Conservation (phyloP, 768 basidiomycete species). For the Pisolithus sp. region DNA sequence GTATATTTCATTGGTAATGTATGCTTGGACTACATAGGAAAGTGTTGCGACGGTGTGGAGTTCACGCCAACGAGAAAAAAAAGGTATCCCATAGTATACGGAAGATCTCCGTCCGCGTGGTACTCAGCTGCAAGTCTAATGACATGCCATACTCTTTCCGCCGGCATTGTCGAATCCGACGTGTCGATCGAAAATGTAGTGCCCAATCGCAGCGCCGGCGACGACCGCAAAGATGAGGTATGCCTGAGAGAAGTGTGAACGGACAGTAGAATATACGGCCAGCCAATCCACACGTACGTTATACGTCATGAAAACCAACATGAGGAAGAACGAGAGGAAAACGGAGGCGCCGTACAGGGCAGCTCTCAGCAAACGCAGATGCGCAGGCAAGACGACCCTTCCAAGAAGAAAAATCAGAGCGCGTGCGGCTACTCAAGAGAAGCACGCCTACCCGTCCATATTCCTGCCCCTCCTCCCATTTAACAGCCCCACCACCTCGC, state of each 20-base stretch:
- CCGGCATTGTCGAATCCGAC: constrained; percentile 51
- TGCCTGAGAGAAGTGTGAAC: constrained; percentile 41
- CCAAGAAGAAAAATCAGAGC: not conserved
- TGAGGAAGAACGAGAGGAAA: constrained; percentile 82
- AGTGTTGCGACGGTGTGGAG: too few species aligned
- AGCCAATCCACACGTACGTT: constrained; percentile 50
- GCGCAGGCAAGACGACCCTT: constrained; percentile 46
- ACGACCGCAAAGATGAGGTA: constrained; percentile 83
- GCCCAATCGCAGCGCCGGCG: constrained; percentile 74
- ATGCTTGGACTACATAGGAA: too few species aligned
- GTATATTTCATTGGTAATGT: too few species aligned
- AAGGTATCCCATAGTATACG: too few species aligned
- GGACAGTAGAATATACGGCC: not conserved
- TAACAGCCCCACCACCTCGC: constrained; percentile 52
- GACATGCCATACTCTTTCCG: constrained; percentile 71
- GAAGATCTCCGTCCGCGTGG: not conserved
- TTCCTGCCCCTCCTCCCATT: constrained; percentile 37
- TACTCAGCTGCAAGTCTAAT: constrained; percentile 36
- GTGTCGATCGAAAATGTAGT: constrained; percentile 65
- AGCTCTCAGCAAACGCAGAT: constrained; percentile 54
- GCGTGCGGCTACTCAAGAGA: not conserved
- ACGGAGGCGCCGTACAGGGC: constrained; percentile 68
- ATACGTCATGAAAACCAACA: constrained; percentile 97
- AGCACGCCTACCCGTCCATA: constrained; percentile 36
- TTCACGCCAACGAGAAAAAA: too few species aligned